Evolutionary conservation across 2,329 filamentous ascomycete species (phyloP).

Genomic region (Penicillium sp.): DNA sequence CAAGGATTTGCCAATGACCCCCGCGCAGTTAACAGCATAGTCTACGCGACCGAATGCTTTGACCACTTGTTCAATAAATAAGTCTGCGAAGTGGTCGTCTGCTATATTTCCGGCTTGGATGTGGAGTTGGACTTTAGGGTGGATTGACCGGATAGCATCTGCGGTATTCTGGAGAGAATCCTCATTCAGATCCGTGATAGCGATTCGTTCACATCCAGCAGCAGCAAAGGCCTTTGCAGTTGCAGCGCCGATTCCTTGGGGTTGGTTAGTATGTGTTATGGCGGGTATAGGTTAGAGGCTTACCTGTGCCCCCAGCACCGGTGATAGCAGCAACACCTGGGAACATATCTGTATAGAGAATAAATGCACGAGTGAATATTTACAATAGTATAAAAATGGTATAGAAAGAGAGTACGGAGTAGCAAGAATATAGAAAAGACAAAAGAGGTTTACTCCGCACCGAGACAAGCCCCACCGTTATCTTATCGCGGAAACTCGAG

Average conservation of each 20-base stretch:
- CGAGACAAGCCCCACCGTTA: slow-evolving; percentile 3
- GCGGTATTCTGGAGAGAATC: slow-evolving; percentile 39
- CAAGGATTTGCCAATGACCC: slow-evolving; percentile 40
- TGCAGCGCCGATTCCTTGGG: slow-evolving; percentile 58
- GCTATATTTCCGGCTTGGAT: slow-evolving; percentile 50
- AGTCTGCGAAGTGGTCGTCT: slow-evolving; percentile 48
- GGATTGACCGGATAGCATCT: slow-evolving; percentile 29
- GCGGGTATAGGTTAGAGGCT: background rate
- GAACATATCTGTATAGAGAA: slow-evolving; percentile 26
- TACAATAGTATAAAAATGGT: background rate
- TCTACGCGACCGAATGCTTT: slow-evolving; percentile 51
- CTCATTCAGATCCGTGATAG: slow-evolving; percentile 56
- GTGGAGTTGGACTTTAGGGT: slow-evolving; percentile 39
- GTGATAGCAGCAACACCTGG: slow-evolving; percentile 53
- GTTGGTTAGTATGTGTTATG: background rate
- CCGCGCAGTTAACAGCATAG: slow-evolving; percentile 60
- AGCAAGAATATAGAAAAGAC: background rate
- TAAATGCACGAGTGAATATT: no score
- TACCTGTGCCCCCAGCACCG: slow-evolving; percentile 52
- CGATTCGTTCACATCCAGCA: slow-evolving; percentile 54
- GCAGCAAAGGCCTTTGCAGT: slow-evolving; percentile 54
- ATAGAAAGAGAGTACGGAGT: background rate
- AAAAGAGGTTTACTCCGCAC: background rate
- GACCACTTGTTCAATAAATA: slow-evolving; percentile 28
- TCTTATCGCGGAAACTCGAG: slow-evolving; percentile 11